phyloP scores from a whole-genome alignment of 257 asterid species.

The Verbascum thapsus region DNA sequence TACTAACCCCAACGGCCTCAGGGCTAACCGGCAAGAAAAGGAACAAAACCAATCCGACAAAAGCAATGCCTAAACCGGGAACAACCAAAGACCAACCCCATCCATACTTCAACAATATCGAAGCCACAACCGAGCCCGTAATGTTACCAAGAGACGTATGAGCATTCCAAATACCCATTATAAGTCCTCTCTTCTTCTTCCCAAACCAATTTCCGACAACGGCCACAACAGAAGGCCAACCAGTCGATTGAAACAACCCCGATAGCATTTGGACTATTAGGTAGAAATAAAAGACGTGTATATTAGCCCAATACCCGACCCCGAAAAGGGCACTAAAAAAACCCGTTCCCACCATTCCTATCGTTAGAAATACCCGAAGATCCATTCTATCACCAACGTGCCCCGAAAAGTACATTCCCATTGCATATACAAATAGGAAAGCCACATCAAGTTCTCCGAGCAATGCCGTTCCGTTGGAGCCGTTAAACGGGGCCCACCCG shows the following conservation, averaged over 20 bases:
- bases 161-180: conserved; percentile 98
- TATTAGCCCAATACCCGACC: conserved; percentile 79
- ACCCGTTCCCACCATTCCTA: conserved; percentile 97
- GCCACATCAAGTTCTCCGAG: conserved; percentile 96
- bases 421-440: conserved; percentile 81
- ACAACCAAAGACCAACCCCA: conserved; percentile 98
- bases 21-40: conserved; percentile 82
- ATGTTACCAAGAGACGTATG: conserved; percentile 97
- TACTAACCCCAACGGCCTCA: conserved; percentile 54
- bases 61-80: conserved; percentile 73
- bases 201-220: conserved; percentile 98
- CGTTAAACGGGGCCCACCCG: conserved; percentile 92
- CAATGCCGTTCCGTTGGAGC: conserved; percentile 69
- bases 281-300: conserved; percentile 75
- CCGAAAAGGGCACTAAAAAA: conserved; percentile 89
- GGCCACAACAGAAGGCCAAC: conserved; percentile 99
- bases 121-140: conserved; percentile 81
- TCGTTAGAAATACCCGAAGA: conserved; percentile 71
- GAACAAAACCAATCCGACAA: conserved; percentile 63
- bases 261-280: conserved; percentile 85
- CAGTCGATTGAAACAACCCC: conserved; percentile 92
- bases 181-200: conserved; percentile 90
- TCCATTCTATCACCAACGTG: conserved; percentile 91
- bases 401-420: conserved; percentile 91
- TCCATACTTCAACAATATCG: conserved; percentile 72